Evolutionary conservation across 2,329 filamentous ascomycete genomes (phyloP), one percentile per base, ranked within the genome.

Genomic region (Lachnellula arida): DNA sequence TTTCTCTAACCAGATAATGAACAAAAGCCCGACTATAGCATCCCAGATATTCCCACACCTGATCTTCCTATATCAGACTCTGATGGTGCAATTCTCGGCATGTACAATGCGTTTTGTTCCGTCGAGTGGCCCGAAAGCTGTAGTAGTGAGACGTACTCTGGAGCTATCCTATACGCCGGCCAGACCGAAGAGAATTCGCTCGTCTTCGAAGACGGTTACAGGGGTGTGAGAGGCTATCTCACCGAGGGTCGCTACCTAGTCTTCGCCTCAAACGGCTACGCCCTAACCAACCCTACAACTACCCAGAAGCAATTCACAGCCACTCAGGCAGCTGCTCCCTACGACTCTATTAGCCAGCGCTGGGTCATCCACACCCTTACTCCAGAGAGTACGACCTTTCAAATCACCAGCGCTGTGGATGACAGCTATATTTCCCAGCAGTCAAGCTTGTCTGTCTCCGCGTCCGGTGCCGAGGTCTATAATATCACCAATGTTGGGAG

Each of bases 161-260:
- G 65, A 3, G 62, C 69, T 19, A 75, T 79, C 2, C 79, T 79
- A 0, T 82, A 81, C 62, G 75, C 68, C 37, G 74, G 72, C 14
- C 63, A 72, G 37, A 53, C 56, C 14, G 48, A 52, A 15, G 71
- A 74, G 54, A 66, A 67, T 11, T 70, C 73, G 14, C 70, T 69
- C 2, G 68, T 72, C 50, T 76, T 75, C 34, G 79, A 81, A 60
- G 68, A 77, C 28, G 80, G 80, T 2, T 81, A 74, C 73, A 81
- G 81, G 67, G 63, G 72, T 40, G 71, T 78, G 15, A 71, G 78
- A 3, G 79, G 79, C 1, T 71, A 74, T 44, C 67, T 81, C 19
- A 80, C 77, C 5, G 79, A 81, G 62, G 79, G 79, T n/a, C 77
- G 78, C 22, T 80, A 76, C 59, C 72, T 82, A 14, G 75, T 76